Evolutionary conservation across 1,284 basidiomycete species (phyloP).

Genomic region (Agaricales sp.): DNA sequence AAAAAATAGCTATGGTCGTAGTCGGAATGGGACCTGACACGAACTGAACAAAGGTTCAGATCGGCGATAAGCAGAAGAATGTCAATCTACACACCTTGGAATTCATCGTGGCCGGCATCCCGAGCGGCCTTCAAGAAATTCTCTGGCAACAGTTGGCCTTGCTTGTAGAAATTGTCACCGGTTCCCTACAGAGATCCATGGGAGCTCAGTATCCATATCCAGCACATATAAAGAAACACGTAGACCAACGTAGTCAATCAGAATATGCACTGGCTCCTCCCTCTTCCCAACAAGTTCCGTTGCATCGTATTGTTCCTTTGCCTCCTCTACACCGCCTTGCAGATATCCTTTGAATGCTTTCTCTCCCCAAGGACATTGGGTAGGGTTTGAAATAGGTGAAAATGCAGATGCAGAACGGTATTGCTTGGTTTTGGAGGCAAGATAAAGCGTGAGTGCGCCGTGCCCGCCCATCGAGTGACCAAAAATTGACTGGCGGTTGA

Average conservation of each 20-base stretch:
- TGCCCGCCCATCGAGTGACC: slow-evolving; percentile 78
- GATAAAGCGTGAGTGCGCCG: slow-evolving; percentile 88
- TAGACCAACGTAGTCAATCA: slow-evolving; percentile 71
- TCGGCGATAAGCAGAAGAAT: not conserved
- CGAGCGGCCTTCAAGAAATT: slow-evolving; percentile 75
- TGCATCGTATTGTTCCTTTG: slow-evolving; percentile 69
- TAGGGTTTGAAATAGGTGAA: slow-evolving; percentile 87
- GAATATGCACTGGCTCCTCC: slow-evolving; percentile 58
- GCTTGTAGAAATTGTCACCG: slow-evolving; percentile 79
- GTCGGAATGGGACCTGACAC: slow-evolving; percentile 74
- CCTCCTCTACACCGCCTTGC: slow-evolving; percentile 68
- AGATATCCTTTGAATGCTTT: slow-evolving; percentile 94
- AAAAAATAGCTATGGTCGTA: slow-evolving; percentile 96
- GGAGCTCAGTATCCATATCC: slow-evolving; percentile 2
- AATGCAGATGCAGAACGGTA: slow-evolving; percentile 93
- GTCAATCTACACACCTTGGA: too few relatives aligned
- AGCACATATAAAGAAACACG: not conserved
- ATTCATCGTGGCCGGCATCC: slow-evolving; percentile 60
- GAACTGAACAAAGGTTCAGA: slow-evolving; percentile 28
- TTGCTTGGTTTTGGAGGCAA: slow-evolving; percentile 56
- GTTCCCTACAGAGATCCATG: slow-evolving; percentile 76
- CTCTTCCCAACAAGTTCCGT: slow-evolving; percentile 68
- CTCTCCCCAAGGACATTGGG: slow-evolving; percentile 82
- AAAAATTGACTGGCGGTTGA: slow-evolving; percentile 51
- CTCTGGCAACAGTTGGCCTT: slow-evolving; percentile 84